Conservation (phyloP, 2,329 filamentous ascomycete genomes). For the Metarhizium guizhouense region DNA sequence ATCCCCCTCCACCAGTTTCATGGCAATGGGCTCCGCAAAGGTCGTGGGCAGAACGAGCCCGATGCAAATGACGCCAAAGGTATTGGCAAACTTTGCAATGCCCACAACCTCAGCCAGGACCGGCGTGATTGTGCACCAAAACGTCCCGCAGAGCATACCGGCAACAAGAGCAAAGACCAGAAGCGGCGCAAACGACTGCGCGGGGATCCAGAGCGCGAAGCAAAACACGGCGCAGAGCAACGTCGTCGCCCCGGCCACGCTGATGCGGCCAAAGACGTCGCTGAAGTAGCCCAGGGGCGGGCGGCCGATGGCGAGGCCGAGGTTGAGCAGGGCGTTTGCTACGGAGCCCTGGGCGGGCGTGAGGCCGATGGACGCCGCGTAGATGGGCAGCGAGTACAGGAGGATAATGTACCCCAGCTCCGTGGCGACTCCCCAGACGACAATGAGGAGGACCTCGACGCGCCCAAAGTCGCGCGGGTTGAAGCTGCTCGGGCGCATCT, state of each 20-base stretch:
- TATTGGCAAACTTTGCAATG: constrained; percentile 44
- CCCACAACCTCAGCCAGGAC: constrained; percentile 54
- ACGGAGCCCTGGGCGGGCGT: constrained; percentile 49
- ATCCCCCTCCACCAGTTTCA: constrained; percentile 40
- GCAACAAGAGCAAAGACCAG: constrained; percentile 50
- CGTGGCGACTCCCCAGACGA: constrained; percentile 49
- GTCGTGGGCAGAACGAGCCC: constrained; percentile 46
- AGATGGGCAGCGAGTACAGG: constrained; percentile 55
- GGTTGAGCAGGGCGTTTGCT: constrained; percentile 53
- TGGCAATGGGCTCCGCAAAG: constrained; percentile 39
- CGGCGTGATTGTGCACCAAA: constrained; percentile 49
- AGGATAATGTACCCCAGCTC: constrained; percentile 59
- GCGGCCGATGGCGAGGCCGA: constrained; percentile 50
- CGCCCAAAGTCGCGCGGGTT: constrained; percentile 13
- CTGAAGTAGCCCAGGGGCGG: constrained; percentile 55
- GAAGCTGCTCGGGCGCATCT: constrained; percentile 14
- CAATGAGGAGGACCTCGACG: constrained; percentile 47
- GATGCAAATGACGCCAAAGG: constrained; percentile 51
- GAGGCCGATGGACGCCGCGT: constrained; percentile 50
- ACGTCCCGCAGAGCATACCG: constrained; percentile 50
- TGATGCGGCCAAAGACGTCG: constrained; percentile 52
- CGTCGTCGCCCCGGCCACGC: constrained; percentile 48
- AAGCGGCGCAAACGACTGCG: constrained; percentile 47
- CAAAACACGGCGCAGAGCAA: constrained; percentile 33
- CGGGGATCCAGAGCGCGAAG: constrained; percentile 53